Conservation (phyloP, 495 filamentous ascomycete genomes). For the Penicillium samsonianum region DNA sequence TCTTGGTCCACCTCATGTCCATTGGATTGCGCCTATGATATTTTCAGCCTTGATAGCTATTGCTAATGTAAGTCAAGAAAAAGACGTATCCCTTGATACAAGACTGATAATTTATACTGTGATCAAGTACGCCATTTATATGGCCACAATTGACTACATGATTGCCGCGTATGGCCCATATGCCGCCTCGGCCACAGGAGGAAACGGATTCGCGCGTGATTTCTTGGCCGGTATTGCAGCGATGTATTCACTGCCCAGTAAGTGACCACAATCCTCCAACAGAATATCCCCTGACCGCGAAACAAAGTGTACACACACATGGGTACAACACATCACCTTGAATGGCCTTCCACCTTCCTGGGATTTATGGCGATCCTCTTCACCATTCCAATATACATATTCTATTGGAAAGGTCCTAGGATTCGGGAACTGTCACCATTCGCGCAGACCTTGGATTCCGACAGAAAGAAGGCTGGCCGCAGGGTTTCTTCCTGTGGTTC, state of each 20-base stretch:
- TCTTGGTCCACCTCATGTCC: constrained; percentile 59
- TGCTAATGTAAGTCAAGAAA: constrained; percentile 46
- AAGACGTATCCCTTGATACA: background rate
- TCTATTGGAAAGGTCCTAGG: constrained; percentile 49
- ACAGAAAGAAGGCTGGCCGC: constrained; percentile 30
- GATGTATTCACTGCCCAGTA: constrained; percentile 48
- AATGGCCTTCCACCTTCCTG: constrained; percentile 46
- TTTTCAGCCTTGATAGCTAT: constrained; percentile 63
- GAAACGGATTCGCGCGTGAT: constrained; percentile 59
- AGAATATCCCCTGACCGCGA: constrained; percentile 1
- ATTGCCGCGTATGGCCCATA: constrained; percentile 76
- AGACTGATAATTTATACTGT: background rate
- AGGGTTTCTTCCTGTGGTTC: constrained; percentile 34
- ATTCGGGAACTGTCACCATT: constrained; percentile 50
- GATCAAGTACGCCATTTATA: constrained; percentile 62
- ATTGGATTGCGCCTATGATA: constrained; percentile 65
- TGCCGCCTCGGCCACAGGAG: constrained; percentile 75
- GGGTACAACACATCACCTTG: constrained; percentile 31
- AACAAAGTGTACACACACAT: constrained; percentile 36
- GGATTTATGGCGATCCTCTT: constrained; percentile 47
- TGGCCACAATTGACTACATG: constrained; percentile 87
- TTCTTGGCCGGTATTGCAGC: constrained; percentile 50
- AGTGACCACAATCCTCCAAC: constrained; percentile 4
- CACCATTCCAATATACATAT: constrained; percentile 51
- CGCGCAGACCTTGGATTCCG: constrained; percentile 34